Conservation (phyloP, 2,329 filamentous ascomycete genomes). For the Penicillium sp. region DNA sequence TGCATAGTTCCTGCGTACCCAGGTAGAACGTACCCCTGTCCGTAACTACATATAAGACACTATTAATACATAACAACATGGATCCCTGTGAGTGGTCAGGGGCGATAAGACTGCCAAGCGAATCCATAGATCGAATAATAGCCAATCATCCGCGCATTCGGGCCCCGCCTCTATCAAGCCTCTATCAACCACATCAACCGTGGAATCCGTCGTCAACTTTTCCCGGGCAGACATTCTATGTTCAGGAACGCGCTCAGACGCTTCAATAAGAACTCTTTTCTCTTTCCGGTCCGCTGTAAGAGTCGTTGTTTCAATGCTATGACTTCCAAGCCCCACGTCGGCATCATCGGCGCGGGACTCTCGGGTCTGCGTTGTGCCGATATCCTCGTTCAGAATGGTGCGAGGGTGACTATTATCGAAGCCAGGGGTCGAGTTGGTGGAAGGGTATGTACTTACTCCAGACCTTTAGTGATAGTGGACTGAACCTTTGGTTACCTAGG, state of each 20-base stretch:
- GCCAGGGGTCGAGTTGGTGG: constrained; percentile 56
- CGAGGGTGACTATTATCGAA: constrained; percentile 56
- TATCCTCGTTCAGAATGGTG: constrained; percentile 51
- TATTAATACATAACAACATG: not conserved
- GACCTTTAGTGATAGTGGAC: constrained; percentile 4
- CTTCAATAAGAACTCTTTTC: too few relatives aligned
- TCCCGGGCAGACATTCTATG: not conserved
- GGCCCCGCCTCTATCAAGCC: constrained; percentile 9
- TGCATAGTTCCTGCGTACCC: not conserved
- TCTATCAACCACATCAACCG: constrained; percentile 7
- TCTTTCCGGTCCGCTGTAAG: not conserved
- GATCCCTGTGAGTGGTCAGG: not conserved
- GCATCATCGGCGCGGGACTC: constrained; percentile 57
- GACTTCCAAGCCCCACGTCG: constrained; percentile 47
- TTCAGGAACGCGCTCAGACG: not conserved
- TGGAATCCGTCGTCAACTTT: not conserved
- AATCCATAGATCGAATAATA: constrained; percentile 6
- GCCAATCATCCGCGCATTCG: constrained; percentile 17
- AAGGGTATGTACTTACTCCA: constrained; percentile 39
- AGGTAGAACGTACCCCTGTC: not conserved
- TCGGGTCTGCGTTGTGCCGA: constrained; percentile 57
- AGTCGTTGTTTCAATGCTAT: constrained; percentile 15
- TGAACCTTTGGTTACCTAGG: constrained; percentile 28
- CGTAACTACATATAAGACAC: too few relatives aligned
- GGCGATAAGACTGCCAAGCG: not conserved